Evolutionary conservation across 495 filamentous ascomycete genomes (phyloP).

Genomic region (Aspergillus indologenus): DNA sequence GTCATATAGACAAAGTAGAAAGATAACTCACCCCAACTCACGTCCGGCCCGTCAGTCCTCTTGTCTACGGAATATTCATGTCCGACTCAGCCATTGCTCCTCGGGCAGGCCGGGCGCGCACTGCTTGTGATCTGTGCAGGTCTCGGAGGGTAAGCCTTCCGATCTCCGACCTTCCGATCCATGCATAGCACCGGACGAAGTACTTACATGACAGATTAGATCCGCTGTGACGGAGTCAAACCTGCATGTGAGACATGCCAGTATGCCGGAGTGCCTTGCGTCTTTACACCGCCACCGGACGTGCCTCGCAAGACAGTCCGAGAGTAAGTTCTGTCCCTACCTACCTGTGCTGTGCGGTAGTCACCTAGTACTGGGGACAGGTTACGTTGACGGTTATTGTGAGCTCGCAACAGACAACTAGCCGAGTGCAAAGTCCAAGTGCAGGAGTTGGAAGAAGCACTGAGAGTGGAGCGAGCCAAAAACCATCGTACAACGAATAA

Average conservation of each 20-base stretch:
- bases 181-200: background rate
- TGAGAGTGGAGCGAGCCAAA: constrained; percentile 7
- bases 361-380: too few species aligned
- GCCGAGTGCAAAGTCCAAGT: constrained; percentile 23
- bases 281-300: constrained; percentile 16
- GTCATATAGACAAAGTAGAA: too few species aligned
- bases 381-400: too few species aligned
- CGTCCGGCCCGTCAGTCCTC: too few species aligned
- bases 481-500: too few species aligned
- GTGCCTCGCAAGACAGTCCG: constrained; percentile 21
- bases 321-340: constrained; percentile 17
- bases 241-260: constrained; percentile 31
- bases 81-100: background rate
- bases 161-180: background rate
- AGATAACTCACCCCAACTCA: too few species aligned
- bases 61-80: too few species aligned
- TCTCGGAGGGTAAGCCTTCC: background rate
- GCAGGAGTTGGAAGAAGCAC: constrained; percentile 17
- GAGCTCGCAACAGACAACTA: constrained; percentile 23
- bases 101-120: background rate
- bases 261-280: constrained; percentile 23
- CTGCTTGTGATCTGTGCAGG: constrained; percentile 6
- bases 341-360: background rate
- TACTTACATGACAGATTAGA: constrained; percentile 12
- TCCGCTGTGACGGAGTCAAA: constrained; percentile 27